Conservation (phyloP, 2,329 filamentous ascomycete species). For the Huntiella abstrusa region DNA sequence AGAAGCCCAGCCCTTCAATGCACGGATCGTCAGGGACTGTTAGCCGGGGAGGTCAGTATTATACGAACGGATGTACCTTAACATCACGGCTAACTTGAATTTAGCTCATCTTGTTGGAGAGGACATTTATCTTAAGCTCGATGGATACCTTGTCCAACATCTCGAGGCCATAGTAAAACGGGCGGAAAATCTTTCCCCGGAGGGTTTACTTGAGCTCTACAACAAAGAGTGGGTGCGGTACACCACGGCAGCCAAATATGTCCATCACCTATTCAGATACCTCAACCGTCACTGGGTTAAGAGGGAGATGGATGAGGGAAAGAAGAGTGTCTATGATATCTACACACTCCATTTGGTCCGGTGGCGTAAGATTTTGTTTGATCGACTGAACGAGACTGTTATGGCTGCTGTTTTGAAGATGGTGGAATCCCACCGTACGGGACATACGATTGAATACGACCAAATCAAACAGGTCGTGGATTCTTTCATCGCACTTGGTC, state of each 20-base stretch:
- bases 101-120: constrained; percentile 84
- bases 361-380: constrained; percentile 86
- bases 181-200: constrained; percentile 68
- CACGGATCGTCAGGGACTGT: constrained; percentile 28
- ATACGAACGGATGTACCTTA: neutral
- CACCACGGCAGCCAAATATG: constrained; percentile 88
- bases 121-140: constrained; percentile 84
- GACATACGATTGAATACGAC: constrained; percentile 90
- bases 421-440: constrained; percentile 91
- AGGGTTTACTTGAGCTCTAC: constrained; percentile 79
- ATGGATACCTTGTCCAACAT: constrained; percentile 64
- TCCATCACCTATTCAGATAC: constrained; percentile 91
- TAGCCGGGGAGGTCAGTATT: constrained; percentile 39
- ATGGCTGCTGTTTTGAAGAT: constrained; percentile 91
- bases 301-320: constrained; percentile 94
- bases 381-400: constrained; percentile 64
- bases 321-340: constrained; percentile 95
- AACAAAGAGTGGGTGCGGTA: constrained; percentile 95
- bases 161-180: constrained; percentile 50
- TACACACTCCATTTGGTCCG: constrained; percentile 92
- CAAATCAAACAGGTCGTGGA: constrained; percentile 97
- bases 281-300: constrained; percentile 98
- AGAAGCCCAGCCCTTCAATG: constrained; percentile 43
- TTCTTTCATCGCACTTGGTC: constrained; percentile 83
- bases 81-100: neutral